These are phyloP conservation scores for Mangifera indica DNA, from an alignment of 345 rosid genomes.

Conservation along the genomic window DNA sequence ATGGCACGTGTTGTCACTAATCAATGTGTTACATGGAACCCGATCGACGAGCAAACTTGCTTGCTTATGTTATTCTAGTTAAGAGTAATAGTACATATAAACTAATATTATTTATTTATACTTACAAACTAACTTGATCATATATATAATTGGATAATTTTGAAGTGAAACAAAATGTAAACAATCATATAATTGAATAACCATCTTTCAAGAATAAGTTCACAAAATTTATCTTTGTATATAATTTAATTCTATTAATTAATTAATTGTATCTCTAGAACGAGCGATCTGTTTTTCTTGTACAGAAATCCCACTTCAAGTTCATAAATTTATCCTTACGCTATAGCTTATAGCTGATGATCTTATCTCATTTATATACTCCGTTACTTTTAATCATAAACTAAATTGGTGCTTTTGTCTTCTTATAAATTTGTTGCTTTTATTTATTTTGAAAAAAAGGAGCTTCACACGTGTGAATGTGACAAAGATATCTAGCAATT, in stretches of 20 bases:
- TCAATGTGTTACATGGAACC: conserved; percentile 30
- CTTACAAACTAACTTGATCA: too few species aligned
- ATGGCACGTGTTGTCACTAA: conserved; percentile 54
- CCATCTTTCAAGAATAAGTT: too few species aligned
- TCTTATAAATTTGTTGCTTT: not conserved
- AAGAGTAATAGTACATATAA: too few species aligned
- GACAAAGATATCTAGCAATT: not conserved
- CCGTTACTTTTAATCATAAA: not conserved
- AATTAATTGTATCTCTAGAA: not conserved
- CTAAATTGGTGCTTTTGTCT: not conserved
- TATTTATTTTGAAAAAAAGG: not conserved
- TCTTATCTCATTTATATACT: conserved; percentile 1
- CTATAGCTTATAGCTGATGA: not conserved
- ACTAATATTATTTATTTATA: too few species aligned
- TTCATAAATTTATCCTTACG: not conserved
- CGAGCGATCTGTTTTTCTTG: not conserved
- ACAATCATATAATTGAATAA: too few species aligned
- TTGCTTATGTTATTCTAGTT: not conserved
- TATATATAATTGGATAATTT: too few species aligned
- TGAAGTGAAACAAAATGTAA: too few species aligned
- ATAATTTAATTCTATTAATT: not conserved
- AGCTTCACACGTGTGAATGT: conserved; percentile 9
- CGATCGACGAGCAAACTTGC: conserved; percentile 12
- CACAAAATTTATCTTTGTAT: too few species aligned
- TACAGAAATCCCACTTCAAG: conserved; percentile 10